phyloP scores from a whole-genome alignment of 495 filamentous ascomycete species.

The Apodospora peruviana region DNA sequence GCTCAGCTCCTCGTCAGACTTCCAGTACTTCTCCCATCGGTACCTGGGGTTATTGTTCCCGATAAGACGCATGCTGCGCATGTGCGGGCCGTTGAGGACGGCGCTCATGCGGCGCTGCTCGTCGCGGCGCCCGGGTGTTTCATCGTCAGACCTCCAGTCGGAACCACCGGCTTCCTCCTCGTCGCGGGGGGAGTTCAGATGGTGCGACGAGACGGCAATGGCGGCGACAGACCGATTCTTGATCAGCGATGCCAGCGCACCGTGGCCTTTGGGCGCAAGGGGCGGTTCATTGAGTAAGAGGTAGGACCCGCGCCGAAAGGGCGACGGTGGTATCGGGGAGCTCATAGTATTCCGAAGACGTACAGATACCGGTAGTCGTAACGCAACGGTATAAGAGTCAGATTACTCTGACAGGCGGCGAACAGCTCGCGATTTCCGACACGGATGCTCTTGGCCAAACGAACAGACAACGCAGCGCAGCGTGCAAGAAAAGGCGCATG shows the following conservation, averaged over 20 bases:
- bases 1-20: slow-evolving; percentile 59
- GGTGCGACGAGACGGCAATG: slow-evolving; percentile 5
- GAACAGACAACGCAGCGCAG: too few relatives aligned
- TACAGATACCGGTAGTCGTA: too few relatives aligned
- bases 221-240: slow-evolving; percentile 22
- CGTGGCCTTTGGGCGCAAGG: slow-evolving; percentile 22
- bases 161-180: slow-evolving; percentile 20
- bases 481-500: too few relatives aligned
- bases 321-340: slow-evolving; percentile 10
- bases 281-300: slow-evolving; percentile 31
- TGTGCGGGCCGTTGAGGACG: slow-evolving; percentile 59
- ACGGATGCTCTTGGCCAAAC: too few relatives aligned
- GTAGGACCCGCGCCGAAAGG: slow-evolving; percentile 25
- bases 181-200: slow-evolving; percentile 13
- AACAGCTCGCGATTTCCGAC: too few relatives aligned
- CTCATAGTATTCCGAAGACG: slow-evolving; percentile 7
- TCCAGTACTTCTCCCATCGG: slow-evolving; percentile 69
- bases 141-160: slow-evolving; percentile 16
- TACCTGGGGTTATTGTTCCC: slow-evolving; percentile 72
- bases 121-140: slow-evolving; percentile 31
- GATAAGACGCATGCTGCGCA: slow-evolving; percentile 73
- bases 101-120: slow-evolving; percentile 47
- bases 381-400: too few relatives aligned
- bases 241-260: slow-evolving; percentile 33
- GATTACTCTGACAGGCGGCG: too few relatives aligned